Base-by-base conservation (phyloP, 2,329 filamentous ascomycete genomes). In the Pseudogymnoascus sp. region DNA sequence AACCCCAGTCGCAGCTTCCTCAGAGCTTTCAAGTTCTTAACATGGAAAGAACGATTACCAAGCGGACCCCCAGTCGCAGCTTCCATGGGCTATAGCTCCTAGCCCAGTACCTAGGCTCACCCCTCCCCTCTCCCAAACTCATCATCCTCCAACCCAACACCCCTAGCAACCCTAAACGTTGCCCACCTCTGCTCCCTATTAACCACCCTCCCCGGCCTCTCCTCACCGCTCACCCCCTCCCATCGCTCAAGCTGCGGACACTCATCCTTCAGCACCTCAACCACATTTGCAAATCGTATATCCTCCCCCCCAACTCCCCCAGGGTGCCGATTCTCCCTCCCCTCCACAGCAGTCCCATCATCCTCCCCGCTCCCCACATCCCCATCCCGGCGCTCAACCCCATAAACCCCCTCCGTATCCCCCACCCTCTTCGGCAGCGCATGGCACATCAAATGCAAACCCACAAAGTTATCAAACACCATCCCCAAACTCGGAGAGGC, bases 401-500 rank as follows among this genome's bases (percentile, higher is more conserved):
- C 40, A 35, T 72, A 73, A 2, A 73, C 14, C 16, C 65, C 65
- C 66, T 79, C 78, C 2, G 76, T 78, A 59, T 82, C 81, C 1
- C 61, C 70, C 14, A 69, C 71, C 4, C 70, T 71, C 43, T 75
- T 74, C 24, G 82, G 79, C 0, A 83, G 65, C 2, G 70, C 70
- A 4, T 78, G 80, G 64, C 80, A 78, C 2, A 87, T 73, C 4
- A 87, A 66, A 65, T 86, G 83, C 16, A 86, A 61, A 53, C 84
- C 79, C 0, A 84, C 73, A 43, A 86, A 75, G 71, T 83, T 80
- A 5, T 78, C 68, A 65, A 87, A 87, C 4, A 82, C 77, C 12
- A 78, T 74, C 4, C 84, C 84, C 62, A 84, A 60, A 35, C 50
- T 59, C 0, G 50, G 50, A 0, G 16, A 12, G 3, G 14, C 50